Percentiles rank a stretch among this genome's conserved stretches.
Conservation (phyloP, 2,329 filamentous ascomycete genomes). For the Penicillium sp. region DNA sequence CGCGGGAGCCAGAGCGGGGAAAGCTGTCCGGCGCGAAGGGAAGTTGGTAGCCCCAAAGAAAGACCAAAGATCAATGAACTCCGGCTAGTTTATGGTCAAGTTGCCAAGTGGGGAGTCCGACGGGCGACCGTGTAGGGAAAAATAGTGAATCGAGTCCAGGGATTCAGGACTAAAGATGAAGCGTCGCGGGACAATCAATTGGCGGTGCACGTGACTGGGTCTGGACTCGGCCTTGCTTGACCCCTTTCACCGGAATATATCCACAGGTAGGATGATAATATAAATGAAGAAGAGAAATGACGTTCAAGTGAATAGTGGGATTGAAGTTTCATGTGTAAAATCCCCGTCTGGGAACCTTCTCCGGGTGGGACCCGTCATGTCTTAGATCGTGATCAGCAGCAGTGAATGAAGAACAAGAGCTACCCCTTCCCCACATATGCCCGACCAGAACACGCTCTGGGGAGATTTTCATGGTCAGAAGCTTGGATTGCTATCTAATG, state of each 20-base stretch:
- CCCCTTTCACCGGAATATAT: not conserved
- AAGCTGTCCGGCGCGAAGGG: slow-evolving; percentile 8
- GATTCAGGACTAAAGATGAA: slow-evolving; percentile 5
- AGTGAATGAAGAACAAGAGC: slow-evolving; percentile 7
- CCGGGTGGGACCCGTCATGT: slow-evolving; percentile 3
- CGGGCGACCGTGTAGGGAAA: not conserved
- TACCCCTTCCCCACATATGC: not conserved
- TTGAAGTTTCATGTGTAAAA: not conserved
- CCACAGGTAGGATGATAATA: too few relatives aligned
- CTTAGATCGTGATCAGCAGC: slow-evolving; percentile 11
- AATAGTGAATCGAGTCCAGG: not conserved
- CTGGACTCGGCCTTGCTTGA: slow-evolving; percentile 13
- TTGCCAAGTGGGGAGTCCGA: not conserved
- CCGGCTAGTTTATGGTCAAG: not conserved
- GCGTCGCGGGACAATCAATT: slow-evolving; percentile 12
- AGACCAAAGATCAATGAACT: not conserved
- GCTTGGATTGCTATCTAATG: too few relatives aligned
- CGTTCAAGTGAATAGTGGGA: not conserved
- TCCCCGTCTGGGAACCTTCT: not conserved
- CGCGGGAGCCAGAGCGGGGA: slow-evolving; percentile 18
- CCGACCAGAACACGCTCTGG: not conserved
- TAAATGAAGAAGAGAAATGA: too few relatives aligned
- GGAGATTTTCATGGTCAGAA: too few relatives aligned
- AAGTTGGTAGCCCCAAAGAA: not conserved
- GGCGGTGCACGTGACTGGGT: slow-evolving; percentile 20